phyloP scores from a whole-genome alignment of 2,329 filamentous ascomycete genomes.

The Penicillium frequentans region DNA sequence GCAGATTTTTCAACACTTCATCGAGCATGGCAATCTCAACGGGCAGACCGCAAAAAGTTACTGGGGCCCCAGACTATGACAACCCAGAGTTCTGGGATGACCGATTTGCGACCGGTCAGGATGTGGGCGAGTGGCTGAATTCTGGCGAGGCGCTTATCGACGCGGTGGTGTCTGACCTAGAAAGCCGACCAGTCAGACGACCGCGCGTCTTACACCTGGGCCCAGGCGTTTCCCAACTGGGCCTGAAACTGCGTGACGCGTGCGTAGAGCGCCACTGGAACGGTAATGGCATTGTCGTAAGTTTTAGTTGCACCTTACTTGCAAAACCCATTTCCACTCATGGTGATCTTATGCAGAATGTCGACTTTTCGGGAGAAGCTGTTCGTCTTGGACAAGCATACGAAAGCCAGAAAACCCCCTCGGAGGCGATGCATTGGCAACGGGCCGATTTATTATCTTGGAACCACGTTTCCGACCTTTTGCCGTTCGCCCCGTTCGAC shows the following conservation, averaged over 20 bases:
- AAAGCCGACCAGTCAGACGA: slow-evolving; percentile 7
- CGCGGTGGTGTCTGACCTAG: slow-evolving; percentile 25
- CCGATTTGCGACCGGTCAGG: slow-evolving; percentile 35
- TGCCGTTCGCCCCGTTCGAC: slow-evolving; percentile 30
- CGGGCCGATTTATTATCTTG: slow-evolving; percentile 33
- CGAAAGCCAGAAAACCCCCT: slow-evolving; percentile 20
- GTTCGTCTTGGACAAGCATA: slow-evolving; percentile 32
- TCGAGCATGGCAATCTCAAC: slow-evolving; percentile 18
- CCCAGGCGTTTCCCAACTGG: slow-evolving; percentile 35
- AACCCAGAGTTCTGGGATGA: slow-evolving; percentile 33
- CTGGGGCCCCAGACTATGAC: slow-evolving; percentile 36
- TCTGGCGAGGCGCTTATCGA: slow-evolving; percentile 33
- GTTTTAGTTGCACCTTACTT: slow-evolving; percentile 3
- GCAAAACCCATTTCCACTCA: not conserved
- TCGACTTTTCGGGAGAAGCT: slow-evolving; percentile 39
- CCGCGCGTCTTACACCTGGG: slow-evolving; percentile 36
- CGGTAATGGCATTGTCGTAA: slow-evolving; percentile 34
- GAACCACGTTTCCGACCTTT: slow-evolving; percentile 28
- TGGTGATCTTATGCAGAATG: slow-evolving; percentile 25
- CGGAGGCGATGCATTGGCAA: slow-evolving; percentile 33
- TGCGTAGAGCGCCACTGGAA: slow-evolving; percentile 28
- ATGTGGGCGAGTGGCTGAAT: slow-evolving; percentile 42
- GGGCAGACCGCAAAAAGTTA: slow-evolving; percentile 18
- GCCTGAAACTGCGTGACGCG: slow-evolving; percentile 29
- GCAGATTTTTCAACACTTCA: not conserved